Percentiles rank a stretch among this genome's conserved stretches.
Evolutionary conservation across 768 basidiomycete genomes (phyloP).

Genomic region (Pleurotus platypus): DNA sequence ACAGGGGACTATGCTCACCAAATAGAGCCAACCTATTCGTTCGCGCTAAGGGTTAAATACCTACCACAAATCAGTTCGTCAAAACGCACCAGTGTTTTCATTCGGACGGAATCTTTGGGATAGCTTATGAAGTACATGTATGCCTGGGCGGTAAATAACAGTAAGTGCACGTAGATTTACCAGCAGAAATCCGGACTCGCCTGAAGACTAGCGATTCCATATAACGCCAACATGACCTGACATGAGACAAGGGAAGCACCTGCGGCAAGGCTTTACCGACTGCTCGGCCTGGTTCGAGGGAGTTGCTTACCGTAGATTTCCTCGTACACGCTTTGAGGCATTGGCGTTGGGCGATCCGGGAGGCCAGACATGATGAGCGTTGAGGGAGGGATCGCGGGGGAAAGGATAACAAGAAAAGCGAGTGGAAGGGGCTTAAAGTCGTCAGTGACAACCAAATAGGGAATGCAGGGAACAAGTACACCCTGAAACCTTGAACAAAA

Average conservation of each 20-base stretch:
- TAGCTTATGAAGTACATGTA: conserved; percentile 3
- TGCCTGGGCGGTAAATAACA: background rate
- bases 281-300: background rate
- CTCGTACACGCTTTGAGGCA: conserved; percentile 1
- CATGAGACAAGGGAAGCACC: background rate
- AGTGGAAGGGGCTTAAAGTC: no score
- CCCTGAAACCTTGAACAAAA: no score
- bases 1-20: background rate
- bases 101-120: background rate
- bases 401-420: background rate
- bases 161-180: background rate
- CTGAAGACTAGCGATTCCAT: conserved; percentile 5
- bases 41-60: background rate
- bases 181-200: background rate
- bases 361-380: conserved; percentile 3
- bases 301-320: background rate
- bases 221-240: background rate
- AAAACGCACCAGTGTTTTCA: background rate
- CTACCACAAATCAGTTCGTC: no score
- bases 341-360: conserved; percentile 1
- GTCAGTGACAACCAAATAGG: no score
- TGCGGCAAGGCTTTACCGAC: background rate
- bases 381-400: background rate
- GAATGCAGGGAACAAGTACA: no score
- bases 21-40: background rate